Percentiles rank a stretch among this genome's conserved stretches.
Conservation (phyloP, 768 basidiomycete species). For the Gelatoporia subvermispora region DNA sequence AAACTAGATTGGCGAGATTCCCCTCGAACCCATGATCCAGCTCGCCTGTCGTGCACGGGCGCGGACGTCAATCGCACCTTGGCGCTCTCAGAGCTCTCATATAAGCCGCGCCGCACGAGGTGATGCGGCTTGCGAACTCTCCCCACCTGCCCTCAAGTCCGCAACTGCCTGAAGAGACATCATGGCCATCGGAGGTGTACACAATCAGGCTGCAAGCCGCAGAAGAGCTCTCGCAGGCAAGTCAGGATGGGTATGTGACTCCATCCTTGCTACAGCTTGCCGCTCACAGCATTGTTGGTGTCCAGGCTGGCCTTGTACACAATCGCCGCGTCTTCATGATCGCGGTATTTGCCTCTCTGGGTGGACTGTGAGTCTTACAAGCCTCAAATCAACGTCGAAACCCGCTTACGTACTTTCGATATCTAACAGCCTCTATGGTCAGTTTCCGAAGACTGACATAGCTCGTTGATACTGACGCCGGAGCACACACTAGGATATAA, state of each 20-base stretch:
- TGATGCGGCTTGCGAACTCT: neutral
- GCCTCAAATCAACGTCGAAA: conserved; percentile 4
- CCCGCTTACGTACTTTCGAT: no score
- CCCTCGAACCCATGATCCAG: no score
- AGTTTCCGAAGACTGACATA: conserved; percentile 14
- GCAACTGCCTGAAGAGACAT: neutral
- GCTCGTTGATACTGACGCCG: neutral
- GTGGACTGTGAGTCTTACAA: conserved; percentile 53
- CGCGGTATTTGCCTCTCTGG: conserved; percentile 74
- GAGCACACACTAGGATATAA: conserved; percentile 47
- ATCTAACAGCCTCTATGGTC: conserved; percentile 55
- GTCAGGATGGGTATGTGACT: conserved; percentile 58
- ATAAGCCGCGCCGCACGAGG: neutral
- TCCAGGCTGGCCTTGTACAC: conserved; percentile 55
- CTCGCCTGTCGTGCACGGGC: no score
- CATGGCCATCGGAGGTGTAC: conserved; percentile 44
- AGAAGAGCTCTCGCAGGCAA: conserved; percentile 54
- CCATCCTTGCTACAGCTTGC: neutral
- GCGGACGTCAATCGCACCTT: no score
- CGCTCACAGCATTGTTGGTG: conserved; percentile 6
- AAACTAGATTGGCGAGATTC: no score
- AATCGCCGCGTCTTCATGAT: conserved; percentile 64
- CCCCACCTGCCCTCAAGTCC: neutral
- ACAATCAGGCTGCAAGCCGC: conserved; percentile 36
- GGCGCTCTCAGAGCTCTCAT: no score